Percentiles rank a stretch among this genome's conserved stretches.
Evolutionary conservation across 495 filamentous ascomycete genomes (phyloP).

Genomic region (Tuber indicum): DNA sequence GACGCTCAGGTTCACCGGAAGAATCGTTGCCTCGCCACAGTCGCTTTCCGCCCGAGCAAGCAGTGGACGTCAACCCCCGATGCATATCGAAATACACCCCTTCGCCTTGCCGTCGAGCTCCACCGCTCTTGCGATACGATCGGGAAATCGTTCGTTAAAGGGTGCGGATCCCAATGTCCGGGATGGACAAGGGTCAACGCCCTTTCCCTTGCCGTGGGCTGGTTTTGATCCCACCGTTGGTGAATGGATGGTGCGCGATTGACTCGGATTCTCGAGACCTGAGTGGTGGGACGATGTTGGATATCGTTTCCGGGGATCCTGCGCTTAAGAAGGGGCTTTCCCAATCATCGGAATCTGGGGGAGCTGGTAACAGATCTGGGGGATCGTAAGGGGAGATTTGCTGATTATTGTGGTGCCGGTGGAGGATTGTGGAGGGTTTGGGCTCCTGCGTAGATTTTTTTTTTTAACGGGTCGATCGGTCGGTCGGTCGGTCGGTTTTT

Average conservation of each 20-base stretch:
- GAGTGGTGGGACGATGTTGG: not conserved
- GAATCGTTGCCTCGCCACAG: not conserved
- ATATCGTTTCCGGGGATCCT: not conserved
- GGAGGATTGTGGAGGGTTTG: too few species aligned
- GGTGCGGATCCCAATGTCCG: not conserved
- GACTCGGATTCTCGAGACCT: not conserved
- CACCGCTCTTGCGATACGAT: not conserved
- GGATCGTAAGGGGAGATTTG: too few species aligned
- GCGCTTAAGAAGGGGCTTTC: not conserved
- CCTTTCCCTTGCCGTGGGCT: not conserved
- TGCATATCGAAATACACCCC: not conserved
- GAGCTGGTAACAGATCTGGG: not conserved
- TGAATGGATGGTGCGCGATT: not conserved
- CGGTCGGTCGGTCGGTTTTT: not conserved
- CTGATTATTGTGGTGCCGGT: not conserved
- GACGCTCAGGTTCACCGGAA: not conserved
- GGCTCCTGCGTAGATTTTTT: not conserved
- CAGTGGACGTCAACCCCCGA: not conserved
- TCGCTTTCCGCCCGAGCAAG: not conserved
- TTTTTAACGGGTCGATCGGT: not conserved
- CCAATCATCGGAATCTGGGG: not conserved
- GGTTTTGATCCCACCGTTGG: not conserved
- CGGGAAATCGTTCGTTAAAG: not conserved
- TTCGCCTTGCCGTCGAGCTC: not conserved
- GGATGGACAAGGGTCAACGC: not conserved